Evolutionary conservation across 805 yeast species (phyloP), one percentile per base, ranked within the genome.

Genomic region (Yarrowia alimentaria): DNA sequence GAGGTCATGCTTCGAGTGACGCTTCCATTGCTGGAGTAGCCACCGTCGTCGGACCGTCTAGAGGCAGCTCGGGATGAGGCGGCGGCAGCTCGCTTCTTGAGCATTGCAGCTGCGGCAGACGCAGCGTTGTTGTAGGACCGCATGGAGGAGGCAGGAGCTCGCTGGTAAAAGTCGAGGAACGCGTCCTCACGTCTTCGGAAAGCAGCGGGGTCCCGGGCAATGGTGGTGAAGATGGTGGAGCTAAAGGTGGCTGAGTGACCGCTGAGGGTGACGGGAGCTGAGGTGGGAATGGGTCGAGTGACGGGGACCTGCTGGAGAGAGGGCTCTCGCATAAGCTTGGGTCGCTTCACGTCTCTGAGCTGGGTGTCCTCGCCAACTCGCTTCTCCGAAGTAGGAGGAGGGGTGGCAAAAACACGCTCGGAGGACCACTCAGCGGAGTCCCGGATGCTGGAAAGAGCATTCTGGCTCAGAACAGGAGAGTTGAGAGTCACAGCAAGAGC

Each of bases 241-340:
- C 30, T 30, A 18, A 43, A 43, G 37, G 50, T 31, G 12, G 30
- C 37, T 14, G 29, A 21, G 17, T 16, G 14, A 5, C 50, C 50
- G 29, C 37, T 21, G 13, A 30, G 37, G 1, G 37, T 10, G 21
- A 31, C 19, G 18, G 50, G 50, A 5, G 34, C 37, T n/a, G 50
- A 43, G 22, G 50, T 43, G 16, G 50, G 50, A 7, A 18, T 37
- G 3, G 37, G 20, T 43, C 50, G 50, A 10, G 33, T 29, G 12
- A 29, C 14, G 19, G 47, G 47, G n/a, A 38, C 47, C 8, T 38
- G 32, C 18, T 26, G 47, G 11, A 38, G 47, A 18, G 47, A 26
- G 13, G 47, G 47, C 25, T 38, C 47, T 38, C 47, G 47, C 47
- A 38, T 38, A 14, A 38, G 47, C 47, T 38, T 38, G 33, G 47